Evolutionary conservation across 176 grass and related monocot genomes (phyloP).

Genomic region (Saccharum officinarum): DNA sequence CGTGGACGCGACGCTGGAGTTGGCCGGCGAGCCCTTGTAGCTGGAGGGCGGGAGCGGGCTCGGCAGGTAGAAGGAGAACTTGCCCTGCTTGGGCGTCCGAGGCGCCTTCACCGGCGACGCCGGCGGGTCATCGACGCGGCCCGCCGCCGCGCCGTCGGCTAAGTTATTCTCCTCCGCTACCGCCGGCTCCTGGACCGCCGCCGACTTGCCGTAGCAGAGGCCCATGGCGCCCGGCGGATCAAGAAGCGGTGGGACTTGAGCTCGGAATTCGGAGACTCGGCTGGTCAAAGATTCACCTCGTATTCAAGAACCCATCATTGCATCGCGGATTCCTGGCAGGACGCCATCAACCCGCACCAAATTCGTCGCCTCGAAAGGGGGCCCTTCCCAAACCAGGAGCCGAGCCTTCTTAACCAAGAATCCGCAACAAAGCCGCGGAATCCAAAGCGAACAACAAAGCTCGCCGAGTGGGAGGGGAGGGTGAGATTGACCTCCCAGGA

Average conservation of each 20-base stretch:
- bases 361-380: neutral
- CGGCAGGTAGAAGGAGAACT: conserved; percentile 94
- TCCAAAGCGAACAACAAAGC: neutral
- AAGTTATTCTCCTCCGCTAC: conserved; percentile 21
- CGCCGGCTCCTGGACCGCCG: conserved; percentile 47
- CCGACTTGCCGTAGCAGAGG: conserved; percentile 75
- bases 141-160: conserved; percentile 21
- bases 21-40: conserved; percentile 88
- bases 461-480: neutral
- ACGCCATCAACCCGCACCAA: conserved; percentile 6
- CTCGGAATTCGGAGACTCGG: conserved; percentile 12
- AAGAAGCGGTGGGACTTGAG: conserved; percentile 29
- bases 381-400: neutral
- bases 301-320: conserved; percentile 29
- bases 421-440: neutral
- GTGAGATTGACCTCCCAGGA: neutral
- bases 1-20: conserved; percentile 82
- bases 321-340: conserved; percentile 1
- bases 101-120: conserved; percentile 34
- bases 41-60: conserved; percentile 79
- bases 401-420: conserved; percentile 14
- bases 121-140: neutral
- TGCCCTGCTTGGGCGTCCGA: conserved; percentile 74
- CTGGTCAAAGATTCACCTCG: conserved; percentile 31
- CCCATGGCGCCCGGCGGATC: conserved; percentile 64